These are phyloP conservation scores for Nothophoma quercina DNA, from an alignment of 2,329 filamentous ascomycete species.

Conservation along the genomic window DNA sequence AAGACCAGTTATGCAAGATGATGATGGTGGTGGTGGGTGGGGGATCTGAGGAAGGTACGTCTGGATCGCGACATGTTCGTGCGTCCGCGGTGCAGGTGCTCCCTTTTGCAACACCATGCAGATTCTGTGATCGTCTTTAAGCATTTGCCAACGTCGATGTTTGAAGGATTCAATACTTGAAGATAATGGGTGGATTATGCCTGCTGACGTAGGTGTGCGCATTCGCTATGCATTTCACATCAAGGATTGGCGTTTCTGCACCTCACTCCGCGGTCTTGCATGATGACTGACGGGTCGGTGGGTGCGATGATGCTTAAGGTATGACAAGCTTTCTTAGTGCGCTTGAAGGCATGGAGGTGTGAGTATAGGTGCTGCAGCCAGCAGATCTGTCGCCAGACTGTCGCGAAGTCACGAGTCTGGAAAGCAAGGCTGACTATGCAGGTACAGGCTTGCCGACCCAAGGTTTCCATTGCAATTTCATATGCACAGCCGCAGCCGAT, in stretches of 20 bases:
- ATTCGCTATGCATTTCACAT: conserved; percentile 5
- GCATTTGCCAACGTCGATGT: conserved; percentile 7
- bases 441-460: too few species aligned
- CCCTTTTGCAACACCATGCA: neutral
- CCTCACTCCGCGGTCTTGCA: conserved; percentile 2
- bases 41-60: conserved; percentile 1
- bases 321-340: conserved; percentile 5
- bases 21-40: conserved; percentile 6
- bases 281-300: neutral
- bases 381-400: conserved; percentile 10
- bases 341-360: neutral
- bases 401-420: conserved; percentile 8
- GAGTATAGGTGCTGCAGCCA: neutral
- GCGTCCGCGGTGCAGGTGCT: conserved; percentile 3
- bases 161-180: conserved; percentile 5
- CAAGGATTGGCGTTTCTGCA: neutral
- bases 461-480: too few species aligned
- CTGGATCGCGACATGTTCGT: conserved; percentile 2
- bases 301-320: neutral
- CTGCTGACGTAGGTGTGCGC: conserved; percentile 13
- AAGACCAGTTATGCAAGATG: conserved; percentile 10
- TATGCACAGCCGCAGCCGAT: too few species aligned
- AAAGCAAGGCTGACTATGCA: neutral
- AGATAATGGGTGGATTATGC: conserved; percentile 1
- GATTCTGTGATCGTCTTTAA: conserved; percentile 5